Evolutionary conservation across 2,329 filamentous ascomycete species (phyloP), one percentile per base, ranked within the genome.

Genomic region (Pestalotiopsis sp.): DNA sequence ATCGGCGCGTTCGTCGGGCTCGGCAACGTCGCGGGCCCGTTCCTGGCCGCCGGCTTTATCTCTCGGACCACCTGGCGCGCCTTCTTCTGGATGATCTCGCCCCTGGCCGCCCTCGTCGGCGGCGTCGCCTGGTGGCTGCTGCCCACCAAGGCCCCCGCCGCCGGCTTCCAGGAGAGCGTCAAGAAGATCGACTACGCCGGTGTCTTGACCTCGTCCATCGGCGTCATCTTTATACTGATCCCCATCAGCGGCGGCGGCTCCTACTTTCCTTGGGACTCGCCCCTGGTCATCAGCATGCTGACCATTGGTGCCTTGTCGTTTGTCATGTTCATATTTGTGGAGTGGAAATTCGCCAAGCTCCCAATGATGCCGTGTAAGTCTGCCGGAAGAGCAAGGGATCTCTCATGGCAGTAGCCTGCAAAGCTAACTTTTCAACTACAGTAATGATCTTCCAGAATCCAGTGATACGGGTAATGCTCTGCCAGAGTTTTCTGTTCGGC

Each of bases 251-350:
- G 88, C 61, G 76, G 75, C 13, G 88, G 86, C 1, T 82, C 84
- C 0, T 88, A 88, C 69, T 90, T 89, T 70, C 76, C 81, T 3
- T 89, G 87, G 87, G 73, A 81, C 36, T 88, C 85, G 11, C 80
- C 87, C 0, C 83, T 89, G 82, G 85, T 89, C 1, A 88, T 91
- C 25, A 82, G 83, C 49, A 89, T 91, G 87, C 79, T 91, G 13
- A 77, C 78, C 0, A 78, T 89, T 13, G 87, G 87, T 17, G 77
- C 77, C 0, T 73, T 83, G 23, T 83, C 81, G 13, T 74, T 86
- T 36, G 52, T 86, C 14, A 75, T 80, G 0, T 90, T 90, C 70
- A 64, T 88, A 0, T 70, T 89, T 3, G 80, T 86, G 38, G 88
- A 90, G 71, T 87, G 85, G 83, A 87, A 84, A 71, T 77, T 86